A percentile compares a stretch with the other conserved stretches of the same genome.
These are phyloP conservation scores for Septoria petroselini DNA, from an alignment of 2,329 filamentous ascomycete genomes.

Conservation along the genomic window DNA sequence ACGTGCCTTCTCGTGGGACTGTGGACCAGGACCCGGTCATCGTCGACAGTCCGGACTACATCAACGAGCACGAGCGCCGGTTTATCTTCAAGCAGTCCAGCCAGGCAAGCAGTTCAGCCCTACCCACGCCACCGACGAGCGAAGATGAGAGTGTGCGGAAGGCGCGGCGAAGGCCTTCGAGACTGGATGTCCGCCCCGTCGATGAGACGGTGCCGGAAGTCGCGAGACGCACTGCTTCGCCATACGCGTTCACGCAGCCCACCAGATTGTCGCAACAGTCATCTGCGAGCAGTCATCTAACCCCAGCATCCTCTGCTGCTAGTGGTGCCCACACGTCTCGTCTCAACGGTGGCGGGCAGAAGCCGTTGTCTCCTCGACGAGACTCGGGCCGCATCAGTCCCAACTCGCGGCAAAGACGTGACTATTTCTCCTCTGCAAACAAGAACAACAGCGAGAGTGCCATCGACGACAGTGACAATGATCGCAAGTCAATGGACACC, in stretches of 20 bases:
- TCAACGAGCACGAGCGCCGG: constrained; percentile 52
- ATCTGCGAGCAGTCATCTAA: constrained; percentile 43
- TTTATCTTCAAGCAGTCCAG: constrained; percentile 49
- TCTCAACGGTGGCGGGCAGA: constrained; percentile 13
- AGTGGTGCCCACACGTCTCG: constrained; percentile 3
- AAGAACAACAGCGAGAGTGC: constrained; percentile 25
- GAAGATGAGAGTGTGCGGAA: constrained; percentile 39
- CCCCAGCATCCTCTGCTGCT: constrained; percentile 36
- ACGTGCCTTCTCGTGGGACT: constrained; percentile 60
- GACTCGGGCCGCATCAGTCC: constrained; percentile 30
- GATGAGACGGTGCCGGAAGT: constrained; percentile 41
- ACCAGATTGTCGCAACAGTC: constrained; percentile 35
- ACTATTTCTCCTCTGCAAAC: constrained; percentile 30
- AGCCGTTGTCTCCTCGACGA: constrained; percentile 28
- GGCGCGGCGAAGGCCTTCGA: constrained; percentile 32
- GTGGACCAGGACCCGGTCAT: constrained; percentile 68
- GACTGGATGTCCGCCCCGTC: constrained; percentile 37
- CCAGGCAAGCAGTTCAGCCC: constrained; percentile 17
- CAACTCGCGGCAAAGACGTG: constrained; percentile 22
- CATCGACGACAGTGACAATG: constrained; percentile 29
- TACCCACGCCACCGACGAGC: constrained; percentile 38
- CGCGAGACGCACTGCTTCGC: constrained; percentile 43
- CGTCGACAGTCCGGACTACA: constrained; percentile 51
- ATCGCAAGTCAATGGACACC: constrained; percentile 11
- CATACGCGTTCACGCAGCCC: constrained; percentile 45